Evolutionary conservation across 106 monocot species (phyloP).

Genomic region (Acorus calamus): DNA sequence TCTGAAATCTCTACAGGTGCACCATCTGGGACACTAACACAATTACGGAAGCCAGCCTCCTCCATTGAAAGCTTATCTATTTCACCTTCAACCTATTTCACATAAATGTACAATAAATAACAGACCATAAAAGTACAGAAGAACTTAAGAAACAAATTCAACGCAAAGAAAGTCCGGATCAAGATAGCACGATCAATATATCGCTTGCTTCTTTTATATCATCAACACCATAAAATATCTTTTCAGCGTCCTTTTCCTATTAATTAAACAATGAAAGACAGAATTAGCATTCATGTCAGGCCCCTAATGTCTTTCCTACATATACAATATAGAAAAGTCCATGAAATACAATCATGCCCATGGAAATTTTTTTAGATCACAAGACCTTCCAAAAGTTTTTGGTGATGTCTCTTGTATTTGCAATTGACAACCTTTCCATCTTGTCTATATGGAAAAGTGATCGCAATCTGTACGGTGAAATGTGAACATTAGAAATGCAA

Average conservation of each 20-base stretch:
- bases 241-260: constrained; percentile 8
- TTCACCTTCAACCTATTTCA: constrained; percentile 31
- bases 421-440: constrained; percentile 4
- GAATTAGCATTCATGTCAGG: too few species aligned
- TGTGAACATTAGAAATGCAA: neutral
- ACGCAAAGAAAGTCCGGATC: too few species aligned
- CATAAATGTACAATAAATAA: too few species aligned
- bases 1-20: constrained; percentile 39
- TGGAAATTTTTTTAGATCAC: too few species aligned
- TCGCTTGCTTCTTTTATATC: constrained; percentile 7
- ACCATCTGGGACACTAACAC: constrained; percentile 74
- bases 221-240: constrained; percentile 15
- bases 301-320: too few species aligned
- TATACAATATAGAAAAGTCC: too few species aligned
- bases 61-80: constrained; percentile 76
- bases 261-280: neutral
- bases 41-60: constrained; percentile 66
- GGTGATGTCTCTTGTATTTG: constrained; percentile 3
- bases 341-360: too few species aligned
- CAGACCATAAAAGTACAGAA: too few species aligned
- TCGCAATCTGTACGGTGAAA: constrained; percentile 1
- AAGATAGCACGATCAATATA: constrained; percentile 6
- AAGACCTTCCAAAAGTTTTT: constrained; percentile 14
- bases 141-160: too few species aligned
- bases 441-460: constrained; percentile 11